These are phyloP conservation scores for Arabis alpina DNA, from an alignment of 345 rosid genomes.

Conservation along the genomic window DNA sequence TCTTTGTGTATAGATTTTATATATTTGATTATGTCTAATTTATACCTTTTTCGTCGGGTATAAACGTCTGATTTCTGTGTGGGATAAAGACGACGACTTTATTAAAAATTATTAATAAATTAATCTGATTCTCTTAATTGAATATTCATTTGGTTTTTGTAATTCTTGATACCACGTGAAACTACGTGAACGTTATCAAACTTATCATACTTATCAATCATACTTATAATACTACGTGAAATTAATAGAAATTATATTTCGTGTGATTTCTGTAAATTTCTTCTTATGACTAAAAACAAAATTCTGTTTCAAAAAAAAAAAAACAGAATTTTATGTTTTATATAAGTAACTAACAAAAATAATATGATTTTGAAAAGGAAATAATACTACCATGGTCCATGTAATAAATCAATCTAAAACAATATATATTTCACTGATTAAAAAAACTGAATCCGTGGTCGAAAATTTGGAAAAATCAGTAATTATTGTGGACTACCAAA, in stretches of 20 bases:
- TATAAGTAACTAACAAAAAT: background rate
- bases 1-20: conserved; percentile 14
- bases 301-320: background rate
- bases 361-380: background rate
- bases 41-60: background rate
- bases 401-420: background rate
- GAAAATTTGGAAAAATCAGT: conserved; percentile 1
- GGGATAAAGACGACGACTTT: conserved; percentile 2
- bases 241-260: background rate
- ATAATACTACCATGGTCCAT: background rate
- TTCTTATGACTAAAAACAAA: too few relatives aligned
- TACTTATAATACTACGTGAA: background rate
- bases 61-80: conserved; percentile 5
- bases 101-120: background rate
- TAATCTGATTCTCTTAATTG: background rate
- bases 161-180: conserved; percentile 18
- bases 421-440: background rate
- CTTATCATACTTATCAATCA: background rate
- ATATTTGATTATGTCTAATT: conserved; percentile 20
- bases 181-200: conserved; percentile 1
- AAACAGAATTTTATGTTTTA: background rate
- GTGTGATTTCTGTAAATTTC: too few relatives aligned
- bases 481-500: conserved; percentile 28
- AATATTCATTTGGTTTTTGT: conserved; percentile 1
- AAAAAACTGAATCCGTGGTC: background rate